Percentiles rank a stretch among this genome's conserved stretches.
Conservation (phyloP, 1,284 basidiomycete genomes). For the Ustilago nuda region DNA sequence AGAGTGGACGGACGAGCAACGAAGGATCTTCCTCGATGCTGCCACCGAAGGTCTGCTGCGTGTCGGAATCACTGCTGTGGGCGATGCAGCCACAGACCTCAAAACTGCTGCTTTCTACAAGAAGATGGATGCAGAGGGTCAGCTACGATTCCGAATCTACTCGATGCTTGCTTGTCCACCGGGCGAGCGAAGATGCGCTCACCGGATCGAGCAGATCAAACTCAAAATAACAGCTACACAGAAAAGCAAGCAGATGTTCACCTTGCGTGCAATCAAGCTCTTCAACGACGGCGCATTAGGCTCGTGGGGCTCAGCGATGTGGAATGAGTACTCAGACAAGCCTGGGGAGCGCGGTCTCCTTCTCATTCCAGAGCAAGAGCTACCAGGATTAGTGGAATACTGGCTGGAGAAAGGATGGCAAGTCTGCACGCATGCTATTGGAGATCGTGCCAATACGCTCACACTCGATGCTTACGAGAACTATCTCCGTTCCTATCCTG, state of each 20-base stretch:
- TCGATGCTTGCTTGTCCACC: slow-evolving; percentile 54
- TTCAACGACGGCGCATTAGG: slow-evolving; percentile 88
- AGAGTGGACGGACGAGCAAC: slow-evolving; percentile 69
- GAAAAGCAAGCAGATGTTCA: slow-evolving; percentile 18
- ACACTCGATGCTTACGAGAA: slow-evolving; percentile 73
- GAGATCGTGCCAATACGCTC: slow-evolving; percentile 85
- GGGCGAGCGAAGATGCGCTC: slow-evolving; percentile 33
- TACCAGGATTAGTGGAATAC: slow-evolving; percentile 37
- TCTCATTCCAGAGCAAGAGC: slow-evolving; percentile 40
- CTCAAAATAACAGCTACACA: neutral
- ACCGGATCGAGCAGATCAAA: slow-evolving; percentile 23
- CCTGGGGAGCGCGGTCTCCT: slow-evolving; percentile 51
- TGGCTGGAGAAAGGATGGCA: slow-evolving; percentile 57
- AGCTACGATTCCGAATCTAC: slow-evolving; percentile 53
- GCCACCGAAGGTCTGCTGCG: slow-evolving; percentile 77
- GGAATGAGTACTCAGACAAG: slow-evolving; percentile 82
- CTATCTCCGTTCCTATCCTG: slow-evolving; percentile 23
- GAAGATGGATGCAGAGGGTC: slow-evolving; percentile 29
- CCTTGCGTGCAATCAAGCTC: slow-evolving; percentile 76
- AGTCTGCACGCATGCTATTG: slow-evolving; percentile 79
- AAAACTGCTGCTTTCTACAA: slow-evolving; percentile 44
- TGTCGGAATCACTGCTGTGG: slow-evolving; percentile 73
- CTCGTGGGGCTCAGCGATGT: slow-evolving; percentile 88
- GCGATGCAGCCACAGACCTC: slow-evolving; percentile 54
- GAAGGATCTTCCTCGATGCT: slow-evolving; percentile 77